phyloP scores from a whole-genome alignment of 2,329 filamentous ascomycete genomes.

The Cercospora citrullina region DNA sequence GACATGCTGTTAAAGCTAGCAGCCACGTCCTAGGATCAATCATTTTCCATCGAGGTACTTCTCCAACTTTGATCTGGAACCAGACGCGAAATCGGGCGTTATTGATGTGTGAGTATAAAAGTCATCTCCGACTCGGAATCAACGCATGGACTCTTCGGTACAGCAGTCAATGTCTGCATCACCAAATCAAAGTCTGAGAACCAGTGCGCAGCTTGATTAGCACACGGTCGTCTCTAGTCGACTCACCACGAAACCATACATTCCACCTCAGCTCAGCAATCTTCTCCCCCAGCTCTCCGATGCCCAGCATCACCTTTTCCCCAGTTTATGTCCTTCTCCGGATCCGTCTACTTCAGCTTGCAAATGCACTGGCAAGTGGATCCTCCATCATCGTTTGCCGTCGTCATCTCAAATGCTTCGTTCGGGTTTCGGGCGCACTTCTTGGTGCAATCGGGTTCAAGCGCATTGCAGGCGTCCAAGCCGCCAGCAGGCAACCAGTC shows the following conservation, averaged over 20 bases:
- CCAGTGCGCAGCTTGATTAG: not conserved
- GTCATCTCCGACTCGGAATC: not conserved
- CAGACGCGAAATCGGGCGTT: not conserved
- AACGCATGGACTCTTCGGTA: not conserved
- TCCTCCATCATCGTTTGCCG: not conserved
- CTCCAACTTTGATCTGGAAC: not conserved
- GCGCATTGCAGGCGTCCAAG: not conserved
- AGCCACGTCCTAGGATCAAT: not conserved
- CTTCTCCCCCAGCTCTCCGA: not conserved
- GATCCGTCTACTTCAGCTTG: not conserved
- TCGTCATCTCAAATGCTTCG: not conserved
- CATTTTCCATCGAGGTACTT: too few relatives aligned
- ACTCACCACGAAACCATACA: not conserved
- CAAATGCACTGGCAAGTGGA: not conserved
- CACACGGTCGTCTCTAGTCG: not conserved
- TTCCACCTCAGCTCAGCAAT: not conserved
- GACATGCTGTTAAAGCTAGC: not conserved
- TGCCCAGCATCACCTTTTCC: not conserved
- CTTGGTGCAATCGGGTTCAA: not conserved
- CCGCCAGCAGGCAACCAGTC: not conserved
- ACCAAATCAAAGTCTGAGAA: rapidly evolving
- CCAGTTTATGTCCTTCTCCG: not conserved
- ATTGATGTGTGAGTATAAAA: not conserved
- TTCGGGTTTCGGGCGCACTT: not conserved
- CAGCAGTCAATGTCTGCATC: not conserved